A percentile compares a stretch with the other conserved stretches of the same genome.
Evolutionary conservation across 106 monocot species (phyloP).

Genomic region (Acorus calamus): DNA sequence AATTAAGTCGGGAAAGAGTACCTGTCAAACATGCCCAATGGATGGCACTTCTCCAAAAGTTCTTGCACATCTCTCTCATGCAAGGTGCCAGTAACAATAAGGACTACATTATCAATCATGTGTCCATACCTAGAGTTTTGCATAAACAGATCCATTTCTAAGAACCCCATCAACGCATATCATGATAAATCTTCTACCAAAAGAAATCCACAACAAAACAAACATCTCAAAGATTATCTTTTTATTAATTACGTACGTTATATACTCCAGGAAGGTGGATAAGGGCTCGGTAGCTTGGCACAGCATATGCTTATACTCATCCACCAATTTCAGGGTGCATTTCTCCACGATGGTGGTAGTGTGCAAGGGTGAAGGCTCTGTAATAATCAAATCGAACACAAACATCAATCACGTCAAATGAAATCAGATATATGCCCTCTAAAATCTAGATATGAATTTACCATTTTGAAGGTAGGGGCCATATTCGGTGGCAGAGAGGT

Average conservation of each 20-base stretch:
- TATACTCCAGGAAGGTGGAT: conserved; percentile 80
- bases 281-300: conserved; percentile 93
- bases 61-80: conserved; percentile 99
- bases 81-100: conserved; percentile 95
- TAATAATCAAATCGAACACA: conserved; percentile 1
- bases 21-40: conserved; percentile 99
- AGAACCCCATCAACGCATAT: neutral
- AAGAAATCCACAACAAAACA: neutral
- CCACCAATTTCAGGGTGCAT: conserved; percentile 83
- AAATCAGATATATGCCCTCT: neutral
- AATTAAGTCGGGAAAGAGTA: too few relatives aligned
- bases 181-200: neutral
- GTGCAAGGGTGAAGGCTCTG: conserved; percentile 94
- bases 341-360: conserved; percentile 97
- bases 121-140: conserved; percentile 59
- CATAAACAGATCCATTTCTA: conserved; percentile 1
- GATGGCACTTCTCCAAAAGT: conserved; percentile 93
- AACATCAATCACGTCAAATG: neutral
- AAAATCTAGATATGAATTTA: too few relatives aligned
- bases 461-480: too few relatives aligned
- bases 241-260: conserved; percentile 75
- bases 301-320: conserved; percentile 94
- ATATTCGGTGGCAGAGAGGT: too few relatives aligned
- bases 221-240: neutral
- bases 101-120: conserved; percentile 99